Base-by-base conservation (phyloP, 1,139 yeast genomes). In the Diutina neorugosa region DNA sequence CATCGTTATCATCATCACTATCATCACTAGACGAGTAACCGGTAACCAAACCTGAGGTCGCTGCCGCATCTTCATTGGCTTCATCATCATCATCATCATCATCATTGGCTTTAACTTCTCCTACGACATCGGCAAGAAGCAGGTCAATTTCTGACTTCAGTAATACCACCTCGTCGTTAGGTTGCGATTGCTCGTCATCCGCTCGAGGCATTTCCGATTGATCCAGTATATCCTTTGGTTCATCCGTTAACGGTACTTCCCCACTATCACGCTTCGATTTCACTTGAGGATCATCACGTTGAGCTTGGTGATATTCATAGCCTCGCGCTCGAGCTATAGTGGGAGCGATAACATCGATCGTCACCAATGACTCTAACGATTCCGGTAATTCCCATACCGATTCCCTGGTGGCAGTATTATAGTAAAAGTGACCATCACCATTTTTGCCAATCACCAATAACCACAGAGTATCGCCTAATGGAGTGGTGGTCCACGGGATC, bases 1-100 rank as follows among this genome's bases (percentile, higher is more conserved):
- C 9, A n/a, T 18, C 23, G 16, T 20, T 49, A 20, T 21, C 46
- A 7, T 41, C 25, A 11, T 46, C 48, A 14, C 37, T 53, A 37
- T 37, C 51, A 3, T 53, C 53, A 9, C 46, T 51, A 14, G 52
- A 55, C 1, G 50, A 50, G 12, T 53, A 52, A 4, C 52, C 48
- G 7, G 14, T 19, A 2, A 14, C 48, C 11, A 44, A 23, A n/a
- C 48, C 48, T 11, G 37, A 31, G 4, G 37, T 11, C 12, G 37
- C 37, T n/a, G 4, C 37, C 5, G 12, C 2, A 31, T 14, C n/a
- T 31, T 16, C 43, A 37, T n/a, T 37, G n/a, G n/a, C 34, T 7
- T 6, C 5, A 31, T 5, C n/a, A 11, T 7, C 43, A 40, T 18
- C n/a, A 6, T 40, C 9, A n/a, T 16, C 43, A n/a, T 40, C 43